Evolutionary conservation across 306 rosid genomes (phyloP).

Genomic region (Medicago truncatula): DNA sequence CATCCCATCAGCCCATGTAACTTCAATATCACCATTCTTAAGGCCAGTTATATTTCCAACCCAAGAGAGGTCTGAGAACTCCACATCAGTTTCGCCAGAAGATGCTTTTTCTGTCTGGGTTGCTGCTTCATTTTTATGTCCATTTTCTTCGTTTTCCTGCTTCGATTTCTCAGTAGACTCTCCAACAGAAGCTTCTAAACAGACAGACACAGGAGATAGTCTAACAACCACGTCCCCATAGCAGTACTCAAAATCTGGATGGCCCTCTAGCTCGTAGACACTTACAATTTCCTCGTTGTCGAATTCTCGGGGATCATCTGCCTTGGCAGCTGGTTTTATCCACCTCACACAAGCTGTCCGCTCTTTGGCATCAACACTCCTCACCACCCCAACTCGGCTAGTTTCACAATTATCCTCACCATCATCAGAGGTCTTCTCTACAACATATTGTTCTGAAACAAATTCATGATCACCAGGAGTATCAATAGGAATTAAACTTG

Average conservation of each 20-base stretch:
- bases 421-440: slow-evolving; percentile 89
- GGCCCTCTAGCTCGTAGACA: slow-evolving; percentile 96
- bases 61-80: slow-evolving; percentile 92
- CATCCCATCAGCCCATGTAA: slow-evolving; percentile 99
- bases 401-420: slow-evolving; percentile 65
- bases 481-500: slow-evolving; percentile 79
- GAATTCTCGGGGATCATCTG: slow-evolving; percentile 92
- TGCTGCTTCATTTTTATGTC: slow-evolving; percentile 44
- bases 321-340: slow-evolving; percentile 75
- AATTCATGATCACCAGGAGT: slow-evolving; percentile 99
- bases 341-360: slow-evolving; percentile 92
- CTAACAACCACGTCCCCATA: slow-evolving; percentile 97
- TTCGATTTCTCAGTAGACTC: slow-evolving; percentile 56
- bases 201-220: slow-evolving; percentile 69
- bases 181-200: slow-evolving; percentile 52
- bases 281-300: slow-evolving; percentile 92
- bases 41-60: slow-evolving; percentile 97
- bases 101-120: slow-evolving; percentile 50
- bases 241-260: slow-evolving; percentile 97
- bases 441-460: slow-evolving; percentile 93
- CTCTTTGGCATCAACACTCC: slow-evolving; percentile 91
- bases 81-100: slow-evolving; percentile 47
- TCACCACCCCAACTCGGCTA: slow-evolving; percentile 94
- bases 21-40: slow-evolving; percentile 94
- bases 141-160: slow-evolving; percentile 55